Evolutionary conservation across 1,284 basidiomycete species (phyloP), one percentile per base, ranked within the genome.

Genomic region (Phellinidium pouzarii): DNA sequence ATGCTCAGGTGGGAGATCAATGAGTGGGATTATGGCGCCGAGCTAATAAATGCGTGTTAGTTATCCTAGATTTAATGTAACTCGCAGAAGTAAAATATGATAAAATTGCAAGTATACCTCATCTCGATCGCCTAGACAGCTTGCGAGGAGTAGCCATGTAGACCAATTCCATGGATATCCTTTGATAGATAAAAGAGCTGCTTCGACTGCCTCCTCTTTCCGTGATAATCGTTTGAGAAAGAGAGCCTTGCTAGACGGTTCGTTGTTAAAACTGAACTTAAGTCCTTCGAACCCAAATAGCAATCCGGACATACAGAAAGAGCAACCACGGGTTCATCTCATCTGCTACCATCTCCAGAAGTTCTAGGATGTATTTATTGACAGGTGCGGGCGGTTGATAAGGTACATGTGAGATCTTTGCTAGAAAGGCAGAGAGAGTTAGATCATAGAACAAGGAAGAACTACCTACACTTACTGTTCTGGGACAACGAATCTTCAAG

Each of bases 131-230:
- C 86, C 82, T 25, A 96, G 78, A 61, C 91, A 87, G 48, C 81
- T 81, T 1, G 83, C 82, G 19, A 97, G 74, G 50, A 93, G 77
- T 19, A 79, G 73, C 95, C 96, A 99, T 3, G 86, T 78, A 23
- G 90, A 91, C 95, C 96, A 99, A 65, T 98, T 98, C 85, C 93
- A 99, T 6, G 91, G 87, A 63, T 88, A 92, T 3, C 76, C 74
- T 46, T 79, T 76, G 45, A 98, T 84, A 4, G 92, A 94, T 29
- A 82, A 68, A 17, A 97, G 71, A 6, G 85, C 78, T 59, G 76
- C 82, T 63, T 94, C 91, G 31, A 95, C 87, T 0, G 95, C 93
- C 64, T 92, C 89, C 58, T 91, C 84, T 40, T 90, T 78, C 58
- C 87, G 76, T 44, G 81, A 81, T 51, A 94, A 70, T 12, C 91